Evolutionary conservation across 179 eudicot species (phyloP).

Genomic region (Spergularia azorica): DNA sequence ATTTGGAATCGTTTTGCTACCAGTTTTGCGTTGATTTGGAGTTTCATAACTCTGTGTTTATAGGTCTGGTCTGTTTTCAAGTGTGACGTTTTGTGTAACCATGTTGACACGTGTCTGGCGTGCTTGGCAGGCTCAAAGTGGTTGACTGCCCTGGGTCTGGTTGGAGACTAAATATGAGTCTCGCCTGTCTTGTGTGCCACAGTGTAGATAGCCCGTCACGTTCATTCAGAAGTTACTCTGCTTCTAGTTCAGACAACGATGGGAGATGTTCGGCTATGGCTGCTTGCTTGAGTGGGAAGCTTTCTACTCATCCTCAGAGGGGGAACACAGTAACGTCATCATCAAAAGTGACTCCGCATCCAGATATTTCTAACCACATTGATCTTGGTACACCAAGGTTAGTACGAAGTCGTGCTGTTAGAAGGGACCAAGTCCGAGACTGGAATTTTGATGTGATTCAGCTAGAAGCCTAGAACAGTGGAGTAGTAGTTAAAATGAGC

Average conservation of each 20-base stretch:
- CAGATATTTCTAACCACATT: conserved; percentile 35
- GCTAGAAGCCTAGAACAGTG: conserved; percentile 58
- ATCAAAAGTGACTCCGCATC: conserved; percentile 85
- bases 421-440: conserved; percentile 75
- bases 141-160: neutral
- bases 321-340: conserved; percentile 42
- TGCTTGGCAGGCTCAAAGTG: conserved; percentile 21
- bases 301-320: conserved; percentile 43
- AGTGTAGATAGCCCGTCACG: conserved; percentile 86
- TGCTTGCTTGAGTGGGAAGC: conserved; percentile 60
- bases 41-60: too few species aligned
- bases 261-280: conserved; percentile 76
- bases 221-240: conserved; percentile 89
- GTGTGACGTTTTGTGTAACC: neutral
- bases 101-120: neutral
- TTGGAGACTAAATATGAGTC: conserved; percentile 59
- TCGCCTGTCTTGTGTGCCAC: conserved; percentile 93
- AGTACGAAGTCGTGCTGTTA: conserved; percentile 77
- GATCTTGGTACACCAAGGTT: conserved; percentile 66
- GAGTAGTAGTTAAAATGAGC: conserved; percentile 31
- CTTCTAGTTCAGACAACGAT: conserved; percentile 84
- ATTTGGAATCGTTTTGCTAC: too few species aligned
- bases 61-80: too few species aligned
- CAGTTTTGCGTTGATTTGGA: too few species aligned
- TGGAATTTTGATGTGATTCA: conserved; percentile 73